Conservation (phyloP, 768 basidiomycete species). For the Trametes punicea region DNA sequence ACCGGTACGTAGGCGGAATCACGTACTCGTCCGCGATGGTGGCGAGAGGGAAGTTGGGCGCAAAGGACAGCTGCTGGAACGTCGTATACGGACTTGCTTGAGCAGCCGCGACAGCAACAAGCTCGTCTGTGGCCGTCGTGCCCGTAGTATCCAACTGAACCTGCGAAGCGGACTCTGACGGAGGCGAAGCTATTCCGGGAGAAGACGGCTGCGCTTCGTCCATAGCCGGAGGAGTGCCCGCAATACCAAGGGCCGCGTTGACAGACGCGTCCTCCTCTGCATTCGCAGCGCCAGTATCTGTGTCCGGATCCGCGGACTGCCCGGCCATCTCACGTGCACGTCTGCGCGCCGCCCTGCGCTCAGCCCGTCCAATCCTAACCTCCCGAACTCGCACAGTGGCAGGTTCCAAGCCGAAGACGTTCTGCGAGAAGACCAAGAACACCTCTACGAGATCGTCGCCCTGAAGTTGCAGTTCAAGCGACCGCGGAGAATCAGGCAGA, state of each 20-base stretch:
- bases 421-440: slow-evolving; percentile 87
- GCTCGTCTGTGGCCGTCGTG: slow-evolving; percentile 54
- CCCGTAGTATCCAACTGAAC: slow-evolving; percentile 32
- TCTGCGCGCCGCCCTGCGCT: slow-evolving; percentile 79
- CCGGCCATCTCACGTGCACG: slow-evolving; percentile 63
- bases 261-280: slow-evolving; percentile 37
- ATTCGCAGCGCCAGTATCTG: slow-evolving; percentile 39
- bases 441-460: slow-evolving; percentile 92
- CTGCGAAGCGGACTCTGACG: slow-evolving; percentile 22
- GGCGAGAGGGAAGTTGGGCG: slow-evolving; percentile 85
- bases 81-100: slow-evolving; percentile 85
- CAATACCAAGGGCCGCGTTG: slow-evolving; percentile 60
- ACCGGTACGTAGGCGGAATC: slow-evolving; percentile 86
- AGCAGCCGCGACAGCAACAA: slow-evolving; percentile 61
- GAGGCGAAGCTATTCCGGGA: slow-evolving; percentile 21
- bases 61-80: slow-evolving; percentile 85
- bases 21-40: slow-evolving; percentile 88
- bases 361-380: slow-evolving; percentile 85
- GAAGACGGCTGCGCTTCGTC: slow-evolving; percentile 20
- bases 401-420: slow-evolving; percentile 89
- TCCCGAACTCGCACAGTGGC: slow-evolving; percentile 93
- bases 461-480: slow-evolving; percentile 83
- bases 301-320: slow-evolving; percentile 42
- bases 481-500: slow-evolving; percentile 84
- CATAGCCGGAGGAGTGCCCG: slow-evolving; percentile 38